These are phyloP conservation scores for Collybia nuda DNA, from an alignment of 768 basidiomycete genomes.

Conservation along the genomic window DNA sequence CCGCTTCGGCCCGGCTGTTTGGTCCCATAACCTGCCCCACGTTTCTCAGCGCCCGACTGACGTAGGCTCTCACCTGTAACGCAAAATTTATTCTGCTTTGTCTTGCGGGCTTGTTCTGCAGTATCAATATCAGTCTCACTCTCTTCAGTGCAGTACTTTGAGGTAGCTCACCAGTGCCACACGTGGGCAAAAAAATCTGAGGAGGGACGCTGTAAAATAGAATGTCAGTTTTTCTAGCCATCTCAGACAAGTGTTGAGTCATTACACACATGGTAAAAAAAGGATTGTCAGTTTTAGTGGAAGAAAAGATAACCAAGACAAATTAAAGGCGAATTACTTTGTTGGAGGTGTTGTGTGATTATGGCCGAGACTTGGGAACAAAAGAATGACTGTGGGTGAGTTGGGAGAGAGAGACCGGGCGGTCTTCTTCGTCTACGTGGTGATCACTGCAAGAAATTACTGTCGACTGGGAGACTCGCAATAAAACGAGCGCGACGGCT, in stretches of 20 bases:
- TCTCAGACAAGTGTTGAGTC: too few species aligned
- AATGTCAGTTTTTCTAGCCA: too few species aligned
- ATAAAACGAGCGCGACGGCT: constrained; percentile 47
- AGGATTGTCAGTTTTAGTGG: constrained; percentile 20
- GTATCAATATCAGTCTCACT: too few species aligned
- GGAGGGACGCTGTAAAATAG: too few species aligned
- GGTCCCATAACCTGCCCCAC: constrained; percentile 36
- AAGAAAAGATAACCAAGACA: constrained; percentile 17
- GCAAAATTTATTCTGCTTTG: background rate
- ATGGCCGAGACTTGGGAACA: constrained; percentile 25
- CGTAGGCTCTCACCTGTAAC: constrained; percentile 9
- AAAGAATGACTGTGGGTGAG: constrained; percentile 53
- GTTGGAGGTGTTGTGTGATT: constrained; percentile 20
- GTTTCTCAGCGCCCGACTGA: constrained; percentile 37
- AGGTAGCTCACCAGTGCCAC: constrained; percentile 8
- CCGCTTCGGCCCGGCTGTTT: constrained; percentile 19
- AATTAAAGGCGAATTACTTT: constrained; percentile 31
- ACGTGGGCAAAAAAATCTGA: background rate
- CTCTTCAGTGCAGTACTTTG: too few species aligned
- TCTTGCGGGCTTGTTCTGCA: too few species aligned
- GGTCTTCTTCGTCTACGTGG: constrained; percentile 9
- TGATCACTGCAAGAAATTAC: constrained; percentile 19
- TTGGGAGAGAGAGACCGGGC: constrained; percentile 19
- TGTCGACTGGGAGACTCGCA: constrained; percentile 42
- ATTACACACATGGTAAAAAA: background rate